Percentiles rank a stretch among this genome's conserved stretches.
phyloP scores from a whole-genome alignment of 1,284 basidiomycete species.

The Malassezia psittaci region DNA sequence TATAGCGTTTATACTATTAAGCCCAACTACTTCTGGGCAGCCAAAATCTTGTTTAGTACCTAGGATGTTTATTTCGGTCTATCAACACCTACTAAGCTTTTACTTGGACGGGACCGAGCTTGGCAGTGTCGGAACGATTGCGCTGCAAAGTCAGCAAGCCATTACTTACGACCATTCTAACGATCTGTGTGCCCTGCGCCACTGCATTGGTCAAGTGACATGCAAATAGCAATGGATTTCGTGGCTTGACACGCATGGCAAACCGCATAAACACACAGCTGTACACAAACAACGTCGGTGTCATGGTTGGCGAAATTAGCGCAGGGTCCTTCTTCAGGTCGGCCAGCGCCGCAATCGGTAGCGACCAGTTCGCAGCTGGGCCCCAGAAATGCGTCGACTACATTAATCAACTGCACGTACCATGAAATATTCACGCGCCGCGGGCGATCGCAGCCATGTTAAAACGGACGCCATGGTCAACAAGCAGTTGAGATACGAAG shows the following conservation, averaged over 20 bases:
- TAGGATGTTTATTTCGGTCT: too few relatives aligned
- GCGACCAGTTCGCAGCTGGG: constrained; percentile 46
- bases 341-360: constrained; percentile 44
- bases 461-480: constrained; percentile 24
- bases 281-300: constrained; percentile 35
- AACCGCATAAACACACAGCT: constrained; percentile 46
- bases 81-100: too few relatives aligned
- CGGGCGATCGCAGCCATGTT: constrained; percentile 42
- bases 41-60: background rate
- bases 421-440: constrained; percentile 44
- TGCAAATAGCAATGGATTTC: constrained; percentile 44
- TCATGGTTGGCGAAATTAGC: constrained; percentile 45
- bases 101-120: too few relatives aligned
- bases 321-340: constrained; percentile 44
- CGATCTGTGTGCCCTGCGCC: constrained; percentile 33
- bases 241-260: constrained; percentile 43
- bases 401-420: constrained; percentile 21
- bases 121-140: too few relatives aligned
- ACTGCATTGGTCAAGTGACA: constrained; percentile 43
- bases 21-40: background rate
- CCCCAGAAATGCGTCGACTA: constrained; percentile 47
- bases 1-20: background rate
- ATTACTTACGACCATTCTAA: constrained; percentile 32
- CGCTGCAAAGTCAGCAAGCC: too few relatives aligned
- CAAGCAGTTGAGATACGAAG: too few relatives aligned